Conservation (phyloP, 2,329 filamentous ascomycete species). For the Tolypocladium paradoxum region DNA sequence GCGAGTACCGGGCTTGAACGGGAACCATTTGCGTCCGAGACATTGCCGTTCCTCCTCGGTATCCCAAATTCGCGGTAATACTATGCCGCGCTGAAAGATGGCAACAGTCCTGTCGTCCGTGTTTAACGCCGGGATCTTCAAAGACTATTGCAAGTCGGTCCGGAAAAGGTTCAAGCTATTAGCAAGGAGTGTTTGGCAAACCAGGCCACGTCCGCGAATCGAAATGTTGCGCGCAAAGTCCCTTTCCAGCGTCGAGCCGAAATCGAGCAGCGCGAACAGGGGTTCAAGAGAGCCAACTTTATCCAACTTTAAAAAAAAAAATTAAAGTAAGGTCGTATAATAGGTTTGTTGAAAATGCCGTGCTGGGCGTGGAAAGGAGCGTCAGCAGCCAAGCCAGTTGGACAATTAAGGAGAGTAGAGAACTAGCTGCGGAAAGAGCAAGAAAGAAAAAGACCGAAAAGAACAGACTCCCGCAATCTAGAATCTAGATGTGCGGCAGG, state of each 20-base stretch:
- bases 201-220: background rate
- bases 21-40: constrained; percentile 38
- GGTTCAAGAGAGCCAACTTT: background rate
- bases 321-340: background rate
- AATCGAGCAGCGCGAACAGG: background rate
- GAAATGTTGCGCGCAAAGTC: background rate
- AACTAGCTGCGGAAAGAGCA: constrained; percentile 19
- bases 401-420: constrained; percentile 25
- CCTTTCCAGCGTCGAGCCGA: background rate
- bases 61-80: too few species aligned
- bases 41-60: constrained; percentile 22
- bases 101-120: background rate
- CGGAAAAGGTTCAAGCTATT: background rate
- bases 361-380: constrained; percentile 29
- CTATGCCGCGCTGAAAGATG: background rate
- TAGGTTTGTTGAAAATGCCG: background rate
- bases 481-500: background rate
- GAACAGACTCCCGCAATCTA: background rate
- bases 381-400: constrained; percentile 50
- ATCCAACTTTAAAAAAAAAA: too few species aligned
- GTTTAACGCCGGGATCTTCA: background rate
- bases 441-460: background rate
- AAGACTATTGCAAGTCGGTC: background rate
- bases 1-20: constrained; percentile 34
- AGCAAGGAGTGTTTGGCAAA: background rate